These are phyloP conservation scores for Stachybotrys echinatus DNA, from an alignment of 2,329 filamentous ascomycete genomes.

Conservation along the genomic window DNA sequence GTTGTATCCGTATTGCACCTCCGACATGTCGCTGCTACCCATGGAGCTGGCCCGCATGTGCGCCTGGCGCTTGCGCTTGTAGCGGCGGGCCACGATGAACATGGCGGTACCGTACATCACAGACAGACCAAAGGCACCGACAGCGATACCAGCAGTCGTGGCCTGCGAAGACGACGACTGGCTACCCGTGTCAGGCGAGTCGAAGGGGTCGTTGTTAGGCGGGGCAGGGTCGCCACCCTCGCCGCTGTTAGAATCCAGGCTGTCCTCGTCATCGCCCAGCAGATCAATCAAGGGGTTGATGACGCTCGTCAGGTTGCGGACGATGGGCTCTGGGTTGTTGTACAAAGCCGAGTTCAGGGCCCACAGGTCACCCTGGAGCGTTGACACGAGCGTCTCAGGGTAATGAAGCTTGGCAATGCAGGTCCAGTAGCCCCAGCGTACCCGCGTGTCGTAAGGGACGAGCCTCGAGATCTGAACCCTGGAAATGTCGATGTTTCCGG, in stretches of 20 bases:
- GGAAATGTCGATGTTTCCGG: constrained; percentile 47
- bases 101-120: constrained; percentile 89
- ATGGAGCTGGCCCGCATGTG: constrained; percentile 76
- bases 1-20: constrained; percentile 45
- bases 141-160: constrained; percentile 64
- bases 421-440: constrained; percentile 69
- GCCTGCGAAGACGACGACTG: constrained; percentile 56
- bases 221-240: constrained; percentile 23
- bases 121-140: constrained; percentile 72
- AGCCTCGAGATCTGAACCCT: constrained; percentile 66
- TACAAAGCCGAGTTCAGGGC: constrained; percentile 71
- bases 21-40: constrained; percentile 41
- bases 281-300: constrained; percentile 72
- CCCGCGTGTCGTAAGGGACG: constrained; percentile 68
- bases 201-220: constrained; percentile 35
- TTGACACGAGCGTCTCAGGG: constrained; percentile 62
- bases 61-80: constrained; percentile 77
- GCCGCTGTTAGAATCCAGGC: constrained; percentile 24
- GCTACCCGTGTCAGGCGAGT: constrained; percentile 35
- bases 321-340: constrained; percentile 59
- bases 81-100: constrained; percentile 87
- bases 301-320: constrained; percentile 68
- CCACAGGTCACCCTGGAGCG: constrained; percentile 63
- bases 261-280: constrained; percentile 29
- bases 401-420: constrained; percentile 68